Evolutionary conservation across 768 basidiomycete species (phyloP).

Genomic region (Pulveroboletus sp.): DNA sequence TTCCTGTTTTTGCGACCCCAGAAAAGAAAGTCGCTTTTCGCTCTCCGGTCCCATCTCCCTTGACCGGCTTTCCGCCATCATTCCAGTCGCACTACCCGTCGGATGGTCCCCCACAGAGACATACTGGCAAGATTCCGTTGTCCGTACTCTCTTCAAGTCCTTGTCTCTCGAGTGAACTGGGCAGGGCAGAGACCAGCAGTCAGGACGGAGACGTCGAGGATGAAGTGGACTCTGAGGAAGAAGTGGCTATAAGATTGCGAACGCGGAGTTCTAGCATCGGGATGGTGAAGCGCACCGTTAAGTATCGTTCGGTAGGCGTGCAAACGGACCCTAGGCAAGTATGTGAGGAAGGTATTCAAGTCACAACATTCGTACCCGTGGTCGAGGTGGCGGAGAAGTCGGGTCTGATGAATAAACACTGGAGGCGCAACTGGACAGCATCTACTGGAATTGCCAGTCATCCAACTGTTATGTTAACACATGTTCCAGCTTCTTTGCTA

Average conservation of each 20-base stretch:
- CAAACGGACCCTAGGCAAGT: conserved; percentile 61
- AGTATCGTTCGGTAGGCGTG: conserved; percentile 63
- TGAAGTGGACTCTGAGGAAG: conserved; percentile 56
- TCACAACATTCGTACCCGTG: conserved; percentile 25
- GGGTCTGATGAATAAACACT: conserved; percentile 16
- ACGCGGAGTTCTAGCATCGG: conserved; percentile 28
- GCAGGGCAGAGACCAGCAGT: conserved; percentile 61
- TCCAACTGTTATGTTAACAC: neutral
- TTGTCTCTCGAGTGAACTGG: conserved; percentile 21
- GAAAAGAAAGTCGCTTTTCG: conserved; percentile 15
- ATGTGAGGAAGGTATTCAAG: conserved; percentile 58
- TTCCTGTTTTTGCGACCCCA: conserved; percentile 31
- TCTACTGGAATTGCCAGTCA: conserved; percentile 5
- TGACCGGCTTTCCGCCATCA: conserved; percentile 47
- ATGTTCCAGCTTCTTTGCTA: neutral
- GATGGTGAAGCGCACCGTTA: conserved; percentile 23
- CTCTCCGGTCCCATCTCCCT: conserved; percentile 32
- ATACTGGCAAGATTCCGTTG: conserved; percentile 57
- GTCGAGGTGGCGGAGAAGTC: conserved; percentile 20
- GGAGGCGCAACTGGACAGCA: conserved; percentile 19
- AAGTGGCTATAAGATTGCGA: conserved; percentile 30
- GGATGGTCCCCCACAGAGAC: conserved; percentile 79
- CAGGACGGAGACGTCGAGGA: conserved; percentile 82
- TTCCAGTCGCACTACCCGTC: conserved; percentile 76
- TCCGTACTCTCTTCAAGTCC: conserved; percentile 39